Percentiles rank a stretch among this genome's conserved stretches.
These are phyloP conservation scores for Annona squamosa DNA, from an alignment of 164 flowering plant genomes.

Conservation along the genomic window DNA sequence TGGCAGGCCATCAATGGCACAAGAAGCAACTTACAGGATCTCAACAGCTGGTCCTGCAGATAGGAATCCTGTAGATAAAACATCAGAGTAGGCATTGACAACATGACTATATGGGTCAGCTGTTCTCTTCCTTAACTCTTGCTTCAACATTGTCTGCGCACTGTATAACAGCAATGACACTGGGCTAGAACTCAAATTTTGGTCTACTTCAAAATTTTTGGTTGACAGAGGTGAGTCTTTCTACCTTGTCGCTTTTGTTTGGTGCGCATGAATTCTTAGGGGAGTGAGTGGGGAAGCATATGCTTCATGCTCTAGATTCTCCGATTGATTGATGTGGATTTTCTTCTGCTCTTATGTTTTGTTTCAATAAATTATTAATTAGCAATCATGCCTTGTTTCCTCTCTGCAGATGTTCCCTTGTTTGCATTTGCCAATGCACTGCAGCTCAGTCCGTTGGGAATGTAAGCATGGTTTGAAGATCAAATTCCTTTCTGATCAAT, in stretches of 20 bases:
- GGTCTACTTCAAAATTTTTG: not conserved
- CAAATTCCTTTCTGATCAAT: not conserved
- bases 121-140: not conserved
- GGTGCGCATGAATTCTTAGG: not conserved
- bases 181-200: not conserved
- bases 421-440: not conserved
- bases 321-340: slow-evolving; percentile 9
- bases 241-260: not conserved
- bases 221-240: slow-evolving; percentile 8
- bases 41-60: slow-evolving; percentile 23
- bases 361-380: slow-evolving; percentile 10
- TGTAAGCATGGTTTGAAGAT: not conserved
- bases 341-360: slow-evolving; percentile 12
- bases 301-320: slow-evolving; percentile 4
- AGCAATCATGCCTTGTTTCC: slow-evolving; percentile 4
- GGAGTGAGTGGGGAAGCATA: not conserved
- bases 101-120: not conserved
- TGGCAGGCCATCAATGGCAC: slow-evolving; percentile 49
- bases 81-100: slow-evolving; percentile 21
- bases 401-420: not conserved
- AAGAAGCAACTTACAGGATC: slow-evolving; percentile 27
- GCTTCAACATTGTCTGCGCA: not conserved
- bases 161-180: slow-evolving; percentile 1
- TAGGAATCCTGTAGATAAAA: slow-evolving; percentile 23
- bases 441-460: not conserved